Evolutionary conservation across 192 early-diverging fungal species (phyloP), one percentile per base, ranked within the genome.

Genomic region (Backusella circina): DNA sequence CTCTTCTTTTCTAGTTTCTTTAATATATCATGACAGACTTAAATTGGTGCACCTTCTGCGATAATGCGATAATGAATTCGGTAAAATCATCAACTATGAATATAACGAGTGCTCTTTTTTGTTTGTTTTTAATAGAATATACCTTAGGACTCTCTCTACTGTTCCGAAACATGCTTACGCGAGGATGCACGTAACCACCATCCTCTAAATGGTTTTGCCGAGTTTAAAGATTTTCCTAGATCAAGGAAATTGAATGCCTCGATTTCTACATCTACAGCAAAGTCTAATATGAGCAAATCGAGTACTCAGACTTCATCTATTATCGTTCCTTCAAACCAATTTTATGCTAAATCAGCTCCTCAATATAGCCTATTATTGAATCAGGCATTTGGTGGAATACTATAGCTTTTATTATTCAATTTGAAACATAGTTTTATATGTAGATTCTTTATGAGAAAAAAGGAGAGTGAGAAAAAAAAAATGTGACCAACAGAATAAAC

Each of bases 171-270:
- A 28, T 81, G 79, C 26, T 64, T 81, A 15, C 50, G 72, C 21
- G 28, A 47, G 31, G 79, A 81, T 50, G 72, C 79, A 64, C 65
- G 70, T 23, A 75, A 65, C 16, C 79, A 80, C 47, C 74, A 76
- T 64, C 79, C 74, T 13, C 23, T 80, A 1, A 70, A 69, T 6
- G 70, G 74, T 28, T 80, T 71, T 67, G 61, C 73, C 31, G 79
- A 75, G 72, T 73, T 80, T 36, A 74, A 80, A 57, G 74, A 80
- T 64, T 80, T 80, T 32, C 79, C 74, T 61, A 68, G 76, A 32
- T 61, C 65, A 26, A 39, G 36, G 41, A 26, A 50, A 28, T 50
- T 47, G 5, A 47, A 41, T 28, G 33, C 75, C 30, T 50, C 67
- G 12, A 70, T 36, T 1, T 76, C 75, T 31, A 10, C 47, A 7